These are phyloP conservation scores for Drechslerella dactyloides DNA, from an alignment of 2,329 filamentous ascomycete genomes.

Conservation along the genomic window DNA sequence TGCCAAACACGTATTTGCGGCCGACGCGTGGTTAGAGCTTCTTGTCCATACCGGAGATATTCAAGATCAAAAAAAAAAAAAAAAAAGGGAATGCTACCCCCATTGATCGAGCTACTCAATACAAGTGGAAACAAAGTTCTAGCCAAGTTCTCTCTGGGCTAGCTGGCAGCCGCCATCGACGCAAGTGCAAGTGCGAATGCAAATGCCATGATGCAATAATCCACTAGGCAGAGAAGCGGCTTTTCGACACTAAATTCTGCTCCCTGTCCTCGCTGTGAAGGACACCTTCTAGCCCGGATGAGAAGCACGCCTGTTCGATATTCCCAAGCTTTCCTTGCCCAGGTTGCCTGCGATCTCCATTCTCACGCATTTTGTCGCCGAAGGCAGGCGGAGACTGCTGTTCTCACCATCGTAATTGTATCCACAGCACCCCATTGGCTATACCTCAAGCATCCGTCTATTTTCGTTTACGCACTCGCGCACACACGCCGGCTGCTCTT, in stretches of 20 bases:
- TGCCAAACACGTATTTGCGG: slow-evolving; percentile 44
- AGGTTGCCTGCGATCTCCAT: slow-evolving; percentile 3
- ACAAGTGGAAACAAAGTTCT: slow-evolving; percentile 25
- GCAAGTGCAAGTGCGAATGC: not conserved
- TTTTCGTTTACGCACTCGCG: slow-evolving; percentile 38
- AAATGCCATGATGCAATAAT: slow-evolving; percentile 3
- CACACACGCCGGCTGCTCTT: slow-evolving; percentile 30
- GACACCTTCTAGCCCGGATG: not conserved
- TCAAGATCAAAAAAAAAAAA: slow-evolving; percentile 28
- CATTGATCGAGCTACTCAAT: not conserved
- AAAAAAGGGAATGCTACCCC: slow-evolving; percentile 9
- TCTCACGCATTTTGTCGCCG: slow-evolving; percentile 14
- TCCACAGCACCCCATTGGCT: slow-evolving; percentile 47
- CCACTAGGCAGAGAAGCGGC: not conserved
- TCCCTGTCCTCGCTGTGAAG: not conserved
- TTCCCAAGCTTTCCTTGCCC: not conserved
- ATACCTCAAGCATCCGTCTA: slow-evolving; percentile 30
- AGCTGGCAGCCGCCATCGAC: not conserved
- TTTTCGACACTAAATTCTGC: too few relatives aligned
- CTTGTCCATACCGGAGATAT: slow-evolving; percentile 28
- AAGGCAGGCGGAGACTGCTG: slow-evolving; percentile 10
- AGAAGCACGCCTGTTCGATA: not conserved
- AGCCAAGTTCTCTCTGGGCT: not conserved
- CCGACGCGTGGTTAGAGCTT: slow-evolving; percentile 41
- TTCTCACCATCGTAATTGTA: slow-evolving; percentile 6